phyloP scores from a whole-genome alignment of 257 asterid species.

The Solanum acaule region DNA sequence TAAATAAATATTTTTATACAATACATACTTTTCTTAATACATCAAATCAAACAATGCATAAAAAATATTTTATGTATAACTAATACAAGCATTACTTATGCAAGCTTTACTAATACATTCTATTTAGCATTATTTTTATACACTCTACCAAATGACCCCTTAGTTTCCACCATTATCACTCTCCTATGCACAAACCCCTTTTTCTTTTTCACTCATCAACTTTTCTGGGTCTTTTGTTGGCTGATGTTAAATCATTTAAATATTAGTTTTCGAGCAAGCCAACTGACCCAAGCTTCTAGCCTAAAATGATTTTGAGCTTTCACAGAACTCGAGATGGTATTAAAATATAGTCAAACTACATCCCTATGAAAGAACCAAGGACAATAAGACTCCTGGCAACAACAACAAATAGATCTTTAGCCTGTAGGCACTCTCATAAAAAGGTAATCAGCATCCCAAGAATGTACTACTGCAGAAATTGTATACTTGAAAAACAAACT shows the following conservation, averaged over 20 bases:
- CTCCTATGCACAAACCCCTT: not conserved
- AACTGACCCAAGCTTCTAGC: not conserved
- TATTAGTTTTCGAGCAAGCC: not conserved
- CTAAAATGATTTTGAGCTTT: not conserved
- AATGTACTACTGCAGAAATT: not conserved
- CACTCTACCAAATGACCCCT: no score
- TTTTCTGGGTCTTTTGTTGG: not conserved
- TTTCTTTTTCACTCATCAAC: not conserved
- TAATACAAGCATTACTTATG: no score
- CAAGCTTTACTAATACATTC: no score
- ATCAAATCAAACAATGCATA: no score
- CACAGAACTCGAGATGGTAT: not conserved
- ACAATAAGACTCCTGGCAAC: not conserved
- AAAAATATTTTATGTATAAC: no score
- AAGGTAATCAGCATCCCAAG: not conserved
- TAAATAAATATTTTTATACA: no score
- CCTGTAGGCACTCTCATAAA: not conserved
- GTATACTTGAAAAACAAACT: not conserved
- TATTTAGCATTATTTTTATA: no score
- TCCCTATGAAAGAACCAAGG: not conserved
- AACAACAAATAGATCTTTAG: not conserved
- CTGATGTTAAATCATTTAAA: not conserved
- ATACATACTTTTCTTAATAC: no score
- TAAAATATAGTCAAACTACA: not conserved
- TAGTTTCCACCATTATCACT: not conserved